Evolutionary conservation across 2,329 filamentous ascomycete species (phyloP).

Genomic region (Apiospora malaysiana): DNA sequence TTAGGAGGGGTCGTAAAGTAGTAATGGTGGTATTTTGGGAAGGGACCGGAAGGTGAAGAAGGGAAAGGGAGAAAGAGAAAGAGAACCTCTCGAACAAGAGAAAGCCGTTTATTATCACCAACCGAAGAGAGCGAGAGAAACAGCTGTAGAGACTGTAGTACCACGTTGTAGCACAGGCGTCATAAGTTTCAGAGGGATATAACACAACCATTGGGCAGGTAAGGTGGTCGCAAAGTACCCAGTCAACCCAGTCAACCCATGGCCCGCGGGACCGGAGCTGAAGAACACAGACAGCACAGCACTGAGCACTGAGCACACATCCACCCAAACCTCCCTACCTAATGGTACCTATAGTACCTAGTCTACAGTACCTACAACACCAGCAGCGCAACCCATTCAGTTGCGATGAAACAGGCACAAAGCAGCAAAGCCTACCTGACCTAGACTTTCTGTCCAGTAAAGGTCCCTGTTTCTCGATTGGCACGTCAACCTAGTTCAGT

Average conservation of each 20-base stretch:
- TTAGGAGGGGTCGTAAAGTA: conserved; percentile 19
- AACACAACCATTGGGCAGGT: conserved; percentile 11
- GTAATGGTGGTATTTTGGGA: conserved; percentile 2
- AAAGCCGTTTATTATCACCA: conserved; percentile 13
- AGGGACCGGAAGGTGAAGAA: conserved; percentile 7
- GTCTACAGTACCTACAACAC: no score
- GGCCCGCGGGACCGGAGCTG: conserved; percentile 11
- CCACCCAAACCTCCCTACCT: no score
- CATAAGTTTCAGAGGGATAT: conserved; percentile 20
- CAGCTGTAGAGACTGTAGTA: conserved; percentile 4
- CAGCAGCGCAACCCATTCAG: neutral
- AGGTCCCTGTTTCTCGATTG: conserved; percentile 8
- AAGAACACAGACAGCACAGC: neutral
- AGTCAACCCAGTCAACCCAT: neutral
- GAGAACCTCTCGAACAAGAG: conserved; percentile 9
- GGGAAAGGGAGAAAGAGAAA: conserved; percentile 1
- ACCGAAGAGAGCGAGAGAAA: neutral
- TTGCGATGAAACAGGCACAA: conserved; percentile 19
- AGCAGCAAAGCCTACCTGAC: conserved; percentile 5
- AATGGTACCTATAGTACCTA: no score
- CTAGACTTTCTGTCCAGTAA: neutral
- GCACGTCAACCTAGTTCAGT: neutral
- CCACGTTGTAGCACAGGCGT: conserved; percentile 19
- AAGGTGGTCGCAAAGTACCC: neutral
- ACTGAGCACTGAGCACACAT: no score